Conservation (phyloP, 345 rosid genomes). For the Salix caprea region DNA sequence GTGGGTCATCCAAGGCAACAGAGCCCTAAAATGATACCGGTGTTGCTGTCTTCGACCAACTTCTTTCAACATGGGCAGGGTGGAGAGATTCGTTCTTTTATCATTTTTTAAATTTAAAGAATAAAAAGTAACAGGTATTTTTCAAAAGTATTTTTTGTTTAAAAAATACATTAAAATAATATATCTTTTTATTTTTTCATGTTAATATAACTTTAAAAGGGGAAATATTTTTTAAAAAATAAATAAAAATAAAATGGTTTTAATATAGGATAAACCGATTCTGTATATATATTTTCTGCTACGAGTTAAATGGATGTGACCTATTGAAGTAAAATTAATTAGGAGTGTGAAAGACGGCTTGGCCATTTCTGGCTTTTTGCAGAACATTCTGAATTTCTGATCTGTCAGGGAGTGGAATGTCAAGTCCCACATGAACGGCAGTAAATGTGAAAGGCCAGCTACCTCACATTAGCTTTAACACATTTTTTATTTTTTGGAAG, state of each 20-base stretch:
- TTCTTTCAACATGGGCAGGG: not conserved
- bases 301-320: not conserved
- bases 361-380: not conserved
- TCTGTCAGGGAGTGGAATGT: not conserved
- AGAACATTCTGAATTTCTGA: not conserved
- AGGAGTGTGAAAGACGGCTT: not conserved
- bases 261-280: too few relatives aligned
- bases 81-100: not conserved
- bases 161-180: too few relatives aligned
- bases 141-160: too few relatives aligned
- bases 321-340: too few relatives aligned
- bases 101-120: not conserved
- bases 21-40: too few relatives aligned
- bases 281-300: too few relatives aligned
- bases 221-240: too few relatives aligned
- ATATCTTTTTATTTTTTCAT: too few relatives aligned
- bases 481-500: not conserved
- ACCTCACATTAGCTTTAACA: not conserved
- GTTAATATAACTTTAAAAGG: too few relatives aligned
- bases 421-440: not conserved
- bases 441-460: not conserved
- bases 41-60: not conserved
- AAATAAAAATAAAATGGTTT: too few relatives aligned
- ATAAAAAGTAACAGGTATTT: not conserved
- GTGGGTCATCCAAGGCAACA: too few relatives aligned